Conservation (phyloP, 176 grass and related monocot species). For the Carex scoparia region DNA sequence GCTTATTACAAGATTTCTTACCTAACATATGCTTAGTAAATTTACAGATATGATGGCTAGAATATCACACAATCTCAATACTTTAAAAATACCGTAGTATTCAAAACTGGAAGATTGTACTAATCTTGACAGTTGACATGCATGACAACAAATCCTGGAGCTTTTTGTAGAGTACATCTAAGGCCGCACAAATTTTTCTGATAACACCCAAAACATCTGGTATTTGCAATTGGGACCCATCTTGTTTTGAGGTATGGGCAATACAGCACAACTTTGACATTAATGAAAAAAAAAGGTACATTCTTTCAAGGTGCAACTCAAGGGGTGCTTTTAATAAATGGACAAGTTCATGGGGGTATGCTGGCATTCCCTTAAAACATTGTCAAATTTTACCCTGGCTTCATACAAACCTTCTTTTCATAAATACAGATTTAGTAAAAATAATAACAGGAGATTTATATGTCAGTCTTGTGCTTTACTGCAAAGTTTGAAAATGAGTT, state of each 20-base stretch:
- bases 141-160: background rate
- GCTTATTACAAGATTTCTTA: too few relatives aligned
- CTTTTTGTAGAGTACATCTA: background rate
- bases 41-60: too few relatives aligned
- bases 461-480: background rate
- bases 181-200: background rate
- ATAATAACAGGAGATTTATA: background rate
- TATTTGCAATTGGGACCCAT: background rate
- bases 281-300: background rate
- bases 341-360: background rate
- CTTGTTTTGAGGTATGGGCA: background rate
- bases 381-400: background rate
- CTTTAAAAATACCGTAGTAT: too few relatives aligned
- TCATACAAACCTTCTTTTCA: background rate
- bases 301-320: background rate
- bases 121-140: too few relatives aligned
- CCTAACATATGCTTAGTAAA: too few relatives aligned
- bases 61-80: too few relatives aligned
- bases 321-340: background rate
- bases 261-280: background rate
- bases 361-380: background rate
- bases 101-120: too few relatives aligned
- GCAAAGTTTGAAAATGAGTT: background rate
- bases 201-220: background rate
- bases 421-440: background rate